phyloP scores from a whole-genome alignment of 2,329 filamentous ascomycete species.

The Aureobasidium sp. region DNA sequence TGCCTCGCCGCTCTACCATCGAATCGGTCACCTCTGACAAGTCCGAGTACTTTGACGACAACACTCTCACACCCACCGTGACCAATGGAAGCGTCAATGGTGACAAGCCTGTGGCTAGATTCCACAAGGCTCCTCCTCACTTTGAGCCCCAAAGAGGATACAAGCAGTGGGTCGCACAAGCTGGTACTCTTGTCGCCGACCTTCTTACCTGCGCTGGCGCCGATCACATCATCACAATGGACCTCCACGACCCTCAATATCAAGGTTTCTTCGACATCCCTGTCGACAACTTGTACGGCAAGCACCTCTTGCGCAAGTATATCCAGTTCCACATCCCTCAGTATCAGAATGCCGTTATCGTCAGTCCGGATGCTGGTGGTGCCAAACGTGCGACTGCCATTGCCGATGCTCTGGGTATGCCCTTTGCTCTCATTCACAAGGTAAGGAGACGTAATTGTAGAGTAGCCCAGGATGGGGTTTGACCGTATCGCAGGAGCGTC shows the following conservation, averaged over 20 bases:
- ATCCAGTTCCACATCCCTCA: constrained; percentile 75
- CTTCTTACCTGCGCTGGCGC: constrained; percentile 91
- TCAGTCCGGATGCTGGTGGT: constrained; percentile 92
- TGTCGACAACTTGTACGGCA: constrained; percentile 92
- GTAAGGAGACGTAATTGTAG: constrained; percentile 37
- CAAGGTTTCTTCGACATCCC: constrained; percentile 99
- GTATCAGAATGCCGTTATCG: constrained; percentile 79
- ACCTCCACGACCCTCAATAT: constrained; percentile 91
- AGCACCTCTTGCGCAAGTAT: constrained; percentile 60
- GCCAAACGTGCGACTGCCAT: constrained; percentile 95
- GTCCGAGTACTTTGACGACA: constrained; percentile 18
- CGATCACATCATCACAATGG: constrained; percentile 96
- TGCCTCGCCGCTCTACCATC: constrained; percentile 18
- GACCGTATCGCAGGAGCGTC: constrained; percentile 57
- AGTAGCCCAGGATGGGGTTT: background rate
- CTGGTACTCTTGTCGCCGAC: constrained; percentile 88
- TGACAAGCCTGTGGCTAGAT: constrained; percentile 39
- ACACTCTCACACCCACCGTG: constrained; percentile 11
- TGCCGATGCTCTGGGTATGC: constrained; percentile 84
- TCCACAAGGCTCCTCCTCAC: constrained; percentile 42
- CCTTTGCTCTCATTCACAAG: constrained; percentile 98
- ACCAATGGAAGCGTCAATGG: constrained; percentile 49
- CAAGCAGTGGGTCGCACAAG: constrained; percentile 97
- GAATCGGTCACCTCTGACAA: constrained; percentile 24
- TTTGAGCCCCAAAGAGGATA: constrained; percentile 85